Conservation (phyloP, 2,329 filamentous ascomycete species). For the Colletotrichum euphorbiae region DNA sequence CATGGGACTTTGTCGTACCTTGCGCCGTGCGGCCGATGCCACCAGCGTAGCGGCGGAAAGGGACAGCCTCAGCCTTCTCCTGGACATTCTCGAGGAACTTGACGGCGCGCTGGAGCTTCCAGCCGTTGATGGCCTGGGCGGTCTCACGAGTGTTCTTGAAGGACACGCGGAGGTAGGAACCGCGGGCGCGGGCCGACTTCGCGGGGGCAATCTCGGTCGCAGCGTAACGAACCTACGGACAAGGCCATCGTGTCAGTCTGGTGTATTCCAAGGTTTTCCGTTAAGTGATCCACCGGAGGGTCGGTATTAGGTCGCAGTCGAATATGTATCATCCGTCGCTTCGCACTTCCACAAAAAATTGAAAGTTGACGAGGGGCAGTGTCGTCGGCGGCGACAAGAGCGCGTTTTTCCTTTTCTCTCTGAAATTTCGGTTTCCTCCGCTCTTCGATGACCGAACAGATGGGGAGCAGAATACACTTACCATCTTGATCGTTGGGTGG, state of each 20-base stretch:
- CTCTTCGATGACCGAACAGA: constrained; percentile 23
- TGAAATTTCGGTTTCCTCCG: not conserved
- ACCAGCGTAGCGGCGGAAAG: constrained; percentile 97
- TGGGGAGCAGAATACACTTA: constrained; percentile 53
- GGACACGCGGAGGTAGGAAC: constrained; percentile 97
- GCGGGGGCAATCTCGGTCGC: constrained; percentile 86
- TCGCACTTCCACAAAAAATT: constrained; percentile 7
- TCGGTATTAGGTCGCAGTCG: not conserved
- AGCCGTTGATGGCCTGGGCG: constrained; percentile 99
- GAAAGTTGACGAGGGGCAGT: not conserved
- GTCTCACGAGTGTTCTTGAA: constrained; percentile 99
- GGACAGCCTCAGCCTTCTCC: constrained; percentile 96
- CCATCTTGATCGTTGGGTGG: constrained; percentile 68
- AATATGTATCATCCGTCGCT: constrained; percentile 17
- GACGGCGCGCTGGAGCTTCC: constrained; percentile 95
- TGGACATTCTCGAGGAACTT: constrained; percentile 98
- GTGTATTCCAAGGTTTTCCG: not conserved
- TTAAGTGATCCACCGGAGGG: not conserved
- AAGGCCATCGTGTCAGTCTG: constrained; percentile 40
- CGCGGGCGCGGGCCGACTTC: constrained; percentile 97
- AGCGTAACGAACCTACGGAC: constrained; percentile 89
- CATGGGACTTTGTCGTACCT: constrained; percentile 76
- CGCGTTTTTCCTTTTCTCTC: not conserved
- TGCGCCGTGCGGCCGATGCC: constrained; percentile 95
- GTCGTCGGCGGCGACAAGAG: constrained; percentile 8